Base-by-base conservation (phyloP, 2,329 filamentous ascomycete species). In the Plenodomus lindquistii region DNA sequence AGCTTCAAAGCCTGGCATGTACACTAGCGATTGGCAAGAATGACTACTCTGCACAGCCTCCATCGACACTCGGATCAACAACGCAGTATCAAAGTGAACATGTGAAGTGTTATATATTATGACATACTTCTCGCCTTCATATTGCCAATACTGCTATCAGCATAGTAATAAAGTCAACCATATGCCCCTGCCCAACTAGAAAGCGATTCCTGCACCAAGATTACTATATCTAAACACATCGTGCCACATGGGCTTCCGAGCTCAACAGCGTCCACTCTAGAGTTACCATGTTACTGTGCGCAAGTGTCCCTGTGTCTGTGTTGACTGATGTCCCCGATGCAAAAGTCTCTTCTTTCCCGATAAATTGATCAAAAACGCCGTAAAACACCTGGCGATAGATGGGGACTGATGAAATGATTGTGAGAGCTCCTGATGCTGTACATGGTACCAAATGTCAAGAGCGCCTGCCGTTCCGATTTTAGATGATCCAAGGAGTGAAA, bases 401-500 rank as follows among this genome's bases (percentile, higher is more conserved):
- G n/a, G n/a, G 18, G 22, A 21, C 27, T 31, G 27, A 8, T 27
- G 15, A 46, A 49, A 53, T 44, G 41, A 50, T 39, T 50, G 50
- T 49, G 19, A 42, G 42, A 40, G 21, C 16, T 44, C 34, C 35
- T 17, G 35, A n/a, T 18, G 18, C 18, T 17, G 18, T 37, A 18
- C 18, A 37, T 20, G n/a, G 16, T 20, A 20, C 35, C 4, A 18
- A 37, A 20, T 18, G 6, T 17, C 18, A 4, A 37, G 18, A 39
- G 20, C 18, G 18, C 13, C 37, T n/a, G 18, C 13, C 37, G 7
- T 20, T 13, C 18, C 18, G 15, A 21, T 39, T 39, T 39, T 46
- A 48, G 19, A 51, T 44, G 40, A 48, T 37, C 35, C 45, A 45
- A 40, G 54, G 57, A 47, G 59, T 59, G 50, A 50, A 53, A 56